A percentile compares a stretch with the other conserved stretches of the same genome.
Evolutionary conservation across 768 basidiomycete genomes (phyloP).

Genomic region (Wakefieldia striispora): DNA sequence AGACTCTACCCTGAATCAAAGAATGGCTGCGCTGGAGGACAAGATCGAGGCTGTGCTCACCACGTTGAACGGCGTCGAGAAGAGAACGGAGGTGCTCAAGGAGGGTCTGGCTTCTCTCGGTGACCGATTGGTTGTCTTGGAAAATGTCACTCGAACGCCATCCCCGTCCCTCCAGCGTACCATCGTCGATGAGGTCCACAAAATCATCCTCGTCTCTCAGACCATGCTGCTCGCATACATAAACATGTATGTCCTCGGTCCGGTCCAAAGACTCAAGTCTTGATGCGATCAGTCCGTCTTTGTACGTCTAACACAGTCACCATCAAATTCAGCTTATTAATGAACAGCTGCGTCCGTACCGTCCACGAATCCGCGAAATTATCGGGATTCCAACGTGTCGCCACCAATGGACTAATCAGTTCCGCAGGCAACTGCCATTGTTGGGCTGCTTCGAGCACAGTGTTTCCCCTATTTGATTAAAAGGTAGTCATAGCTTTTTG

Average conservation of each 20-base stretch:
- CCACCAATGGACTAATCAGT: neutral
- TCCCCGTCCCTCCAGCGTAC: neutral
- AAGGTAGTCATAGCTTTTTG: neutral
- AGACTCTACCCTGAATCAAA: neutral
- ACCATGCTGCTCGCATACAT: neutral
- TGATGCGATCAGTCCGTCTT: neutral
- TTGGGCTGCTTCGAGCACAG: neutral
- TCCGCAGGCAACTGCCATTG: neutral
- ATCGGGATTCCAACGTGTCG: neutral
- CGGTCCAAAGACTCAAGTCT: constrained; percentile 1
- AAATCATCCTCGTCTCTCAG: neutral
- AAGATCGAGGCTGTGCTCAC: neutral
- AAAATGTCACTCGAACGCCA: neutral
- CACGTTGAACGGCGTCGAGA: neutral
- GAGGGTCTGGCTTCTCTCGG: constrained; percentile 1
- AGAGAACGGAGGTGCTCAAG: constrained; percentile 1
- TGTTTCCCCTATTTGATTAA: neutral
- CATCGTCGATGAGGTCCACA: constrained; percentile 3
- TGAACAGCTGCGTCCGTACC: neutral
- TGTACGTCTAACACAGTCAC: constrained; percentile 7
- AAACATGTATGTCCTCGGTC: constrained; percentile 9
- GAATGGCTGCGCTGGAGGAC: neutral
- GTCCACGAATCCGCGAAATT: neutral
- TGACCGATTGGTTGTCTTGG: constrained; percentile 5
- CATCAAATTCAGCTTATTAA: neutral